These are phyloP conservation scores for Trametopsis cervina DNA, from an alignment of 768 basidiomycete species.

Conservation along the genomic window DNA sequence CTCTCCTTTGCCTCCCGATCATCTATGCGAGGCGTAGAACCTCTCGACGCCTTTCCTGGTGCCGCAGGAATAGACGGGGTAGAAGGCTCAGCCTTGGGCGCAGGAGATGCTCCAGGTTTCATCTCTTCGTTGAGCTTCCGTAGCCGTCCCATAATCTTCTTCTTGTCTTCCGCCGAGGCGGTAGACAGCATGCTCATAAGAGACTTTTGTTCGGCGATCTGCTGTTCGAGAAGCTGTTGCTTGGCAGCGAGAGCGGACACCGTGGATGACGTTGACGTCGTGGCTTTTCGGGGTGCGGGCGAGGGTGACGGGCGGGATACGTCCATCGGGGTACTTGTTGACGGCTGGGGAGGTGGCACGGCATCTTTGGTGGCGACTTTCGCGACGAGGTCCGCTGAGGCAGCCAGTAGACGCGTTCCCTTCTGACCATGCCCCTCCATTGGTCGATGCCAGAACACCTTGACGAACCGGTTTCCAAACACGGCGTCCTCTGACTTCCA, in stretches of 20 bases:
- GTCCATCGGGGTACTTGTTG: slow-evolving; percentile 16
- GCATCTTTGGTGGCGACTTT: slow-evolving; percentile 41
- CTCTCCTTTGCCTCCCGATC: slow-evolving; percentile 51
- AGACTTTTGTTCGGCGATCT: slow-evolving; percentile 84
- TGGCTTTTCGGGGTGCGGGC: slow-evolving; percentile 14
- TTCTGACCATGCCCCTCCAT: slow-evolving; percentile 84
- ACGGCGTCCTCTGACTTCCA: slow-evolving; percentile 96
- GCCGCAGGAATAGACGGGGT: slow-evolving; percentile 19
- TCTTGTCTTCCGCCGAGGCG: slow-evolving; percentile 67
- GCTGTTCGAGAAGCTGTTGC: slow-evolving; percentile 70
- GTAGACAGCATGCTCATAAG: slow-evolving; percentile 66
- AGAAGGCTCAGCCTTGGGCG: background rate
- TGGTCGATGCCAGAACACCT: slow-evolving; percentile 92
- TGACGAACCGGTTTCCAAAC: slow-evolving; percentile 91
- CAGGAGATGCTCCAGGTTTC: slow-evolving; percentile 34
- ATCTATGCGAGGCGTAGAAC: slow-evolving; percentile 23
- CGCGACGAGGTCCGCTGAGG: slow-evolving; percentile 70
- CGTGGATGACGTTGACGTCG: slow-evolving; percentile 25
- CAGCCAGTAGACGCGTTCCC: slow-evolving; percentile 74
- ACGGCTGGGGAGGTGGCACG: slow-evolving; percentile 11
- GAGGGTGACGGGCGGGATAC: slow-evolving; percentile 19
- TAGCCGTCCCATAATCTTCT: slow-evolving; percentile 67
- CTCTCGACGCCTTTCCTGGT: slow-evolving; percentile 19
- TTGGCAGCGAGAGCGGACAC: slow-evolving; percentile 59
- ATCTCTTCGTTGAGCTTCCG: slow-evolving; percentile 78